Evolutionary conservation across 306 rosid genomes (phyloP), one percentile per base, ranked within the genome.

Genomic region (Amphicarpaea edgeworthii): DNA sequence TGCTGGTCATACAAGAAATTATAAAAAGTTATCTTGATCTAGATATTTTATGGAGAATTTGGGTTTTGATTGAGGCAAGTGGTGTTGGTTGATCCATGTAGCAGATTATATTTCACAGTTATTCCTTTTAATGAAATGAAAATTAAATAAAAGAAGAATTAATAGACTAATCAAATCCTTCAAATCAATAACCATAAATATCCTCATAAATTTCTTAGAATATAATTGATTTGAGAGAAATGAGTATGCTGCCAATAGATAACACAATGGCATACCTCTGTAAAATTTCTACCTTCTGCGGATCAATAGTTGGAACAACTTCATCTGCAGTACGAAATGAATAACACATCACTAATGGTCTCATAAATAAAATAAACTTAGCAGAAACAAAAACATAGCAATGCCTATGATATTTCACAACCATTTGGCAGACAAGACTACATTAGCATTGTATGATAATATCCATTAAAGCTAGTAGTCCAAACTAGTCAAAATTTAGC

Each of bases 271-370:
- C 83, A 28, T 87, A 92, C 97, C 98, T 92, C 79, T 90, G 98
- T 68, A 87, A 87, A 78, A 95, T 95, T 72, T 90, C 98, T 49
- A 90, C 89, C 88, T 95, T 92, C 79, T 85, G 91, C n/a, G 93
- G 85, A 85, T 92, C 97, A 84, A 95, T 90, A 50, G 97, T 90
- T 45, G 87, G 81, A 86, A 95, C 81, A 54, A 95, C 97, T 76
- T 83, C 88, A 79, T 92, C 98, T 95, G 96, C 82, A 79, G 77
- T 38, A 81, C 23, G 77, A 64, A 75, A 71, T 6, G 45, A 62
- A 50, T 10, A 70, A 66, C 8, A 76, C 58, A 43, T 67, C 68
- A 79, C 9, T 77, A 24, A 58, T 3, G 3, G 49, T 45, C 47
- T 54, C 66, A 65, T 8, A 70, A 70, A 69, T 73, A 65, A 58